Evolutionary conservation across 1,139 yeast genomes (phyloP), one percentile per base, ranked within the genome.

Genomic region (Petasospora rhodanensis): DNA sequence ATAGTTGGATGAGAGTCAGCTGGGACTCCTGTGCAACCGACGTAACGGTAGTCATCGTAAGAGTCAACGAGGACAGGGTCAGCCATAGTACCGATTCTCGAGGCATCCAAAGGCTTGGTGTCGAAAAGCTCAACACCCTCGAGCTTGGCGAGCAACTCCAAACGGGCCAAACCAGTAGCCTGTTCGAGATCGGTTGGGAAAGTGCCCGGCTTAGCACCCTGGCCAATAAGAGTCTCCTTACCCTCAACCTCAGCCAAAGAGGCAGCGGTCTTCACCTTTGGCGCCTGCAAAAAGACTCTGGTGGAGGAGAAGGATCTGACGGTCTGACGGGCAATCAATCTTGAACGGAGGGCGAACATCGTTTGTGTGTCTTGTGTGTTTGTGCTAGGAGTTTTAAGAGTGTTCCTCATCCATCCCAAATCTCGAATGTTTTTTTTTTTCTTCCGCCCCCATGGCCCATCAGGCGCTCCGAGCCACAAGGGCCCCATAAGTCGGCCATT

Each of bases 81-180:
- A 23, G 60, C 71, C 66, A 84, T 68, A 52, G 97, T 86, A 59
- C 98, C 98, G 46, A 63, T 74, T 68, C 96, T 86, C 58, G 87
- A 81, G 47, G 87, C 67, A 47, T 85, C 85, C 56, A 93, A 78
- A 54, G 94, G 91, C 64, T 81, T 81, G 62, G 79, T 71, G 72
- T 91, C 97, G 72, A 89, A 91, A 49, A 91, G 77, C 57, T 91
- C 97, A 50, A 91, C 74, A 74, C 98, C 98, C 66, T 87, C 96
- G 62, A 83, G 68, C 68, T 87, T 84, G 71, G 95, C 96, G 58
- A 91, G 77, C 56, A 84, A 63, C 73, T 91, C 98, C 54, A 87
- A 75, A 79, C 98, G 87, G 66, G 84, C 97, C 60, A 91, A 73
- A 83, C 98, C 98, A 38, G 98, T 93, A 54, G 96, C 89, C 70